Base-by-base conservation (phyloP, 2,329 filamentous ascomycete species). In the Botrytis byssoidea region DNA sequence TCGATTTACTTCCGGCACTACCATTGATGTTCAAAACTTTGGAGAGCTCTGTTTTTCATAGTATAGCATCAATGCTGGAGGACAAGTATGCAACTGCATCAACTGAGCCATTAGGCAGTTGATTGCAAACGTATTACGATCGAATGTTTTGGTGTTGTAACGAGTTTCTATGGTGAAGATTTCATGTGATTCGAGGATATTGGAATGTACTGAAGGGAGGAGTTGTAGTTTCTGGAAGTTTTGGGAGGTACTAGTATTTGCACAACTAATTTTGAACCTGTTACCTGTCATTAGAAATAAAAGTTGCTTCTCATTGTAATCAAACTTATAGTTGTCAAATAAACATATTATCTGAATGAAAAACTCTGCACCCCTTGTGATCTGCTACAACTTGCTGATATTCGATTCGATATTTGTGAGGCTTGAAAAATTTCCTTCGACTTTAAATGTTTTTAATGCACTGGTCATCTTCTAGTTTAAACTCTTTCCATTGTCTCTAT, bases 401-500 rank as follows among this genome's bases (percentile, higher is more conserved):
- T 32, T 68, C 3, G 35, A 57, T 22, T 5, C 57, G 18, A 37
- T 29, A 67, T 40, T 12, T 61, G 32, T 37, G 32, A 12, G 20
- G 18, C 29, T 84, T 97, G 93, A n/a, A 93, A 92, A 14, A 86
- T 84, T n/a, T 22, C 93, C 93, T 3, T 35, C 35, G 35, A 35
- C 35, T 35, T 35, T 35, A 35, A 35, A 35, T 35, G 6, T 35
- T 35, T 35, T 35, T 35, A 35, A 35, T 35, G 35, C 5, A 35
- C 35, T 35, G 35, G 35, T 35, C 35, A 35, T 35, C 93, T 57
- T 0, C 93, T 92, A 0, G 90, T 92, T 44, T 96, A 83, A 25
- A 10, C 77, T 95, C 91, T 82, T 93, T 92, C 1, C 93, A 93
- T 64, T 93, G 93, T n/a, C 89, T 88, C 81, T 93, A 89, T 79